Evolutionary conservation across 129 eudicot genomes (phyloP).

Genomic region (Oenanthe sinensis): DNA sequence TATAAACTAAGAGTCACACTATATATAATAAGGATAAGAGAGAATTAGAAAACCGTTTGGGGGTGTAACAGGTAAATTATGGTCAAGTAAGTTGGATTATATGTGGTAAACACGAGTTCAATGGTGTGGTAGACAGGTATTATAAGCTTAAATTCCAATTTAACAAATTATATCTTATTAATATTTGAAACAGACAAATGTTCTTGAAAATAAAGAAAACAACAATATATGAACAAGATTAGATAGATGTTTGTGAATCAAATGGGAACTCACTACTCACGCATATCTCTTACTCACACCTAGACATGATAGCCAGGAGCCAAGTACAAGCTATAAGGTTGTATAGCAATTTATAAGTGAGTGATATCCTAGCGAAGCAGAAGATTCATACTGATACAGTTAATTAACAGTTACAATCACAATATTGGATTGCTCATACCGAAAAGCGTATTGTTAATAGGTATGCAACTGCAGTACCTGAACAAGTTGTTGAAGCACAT

Average conservation of each 20-base stretch:
- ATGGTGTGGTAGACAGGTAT: too few relatives aligned
- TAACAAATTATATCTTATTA: too few relatives aligned
- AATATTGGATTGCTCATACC: too few relatives aligned
- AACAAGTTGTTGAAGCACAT: conserved; percentile 91
- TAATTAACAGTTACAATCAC: background rate
- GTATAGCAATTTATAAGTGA: background rate
- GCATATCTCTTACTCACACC: background rate
- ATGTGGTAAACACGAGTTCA: too few relatives aligned
- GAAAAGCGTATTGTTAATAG: background rate
- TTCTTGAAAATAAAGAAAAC: too few relatives aligned
- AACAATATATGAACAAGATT: too few relatives aligned
- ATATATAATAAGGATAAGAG: background rate
- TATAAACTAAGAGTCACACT: background rate
- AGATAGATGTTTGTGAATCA: background rate
- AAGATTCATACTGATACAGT: background rate
- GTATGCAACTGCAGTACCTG: conserved; percentile 38
- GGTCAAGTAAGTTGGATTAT: too few relatives aligned
- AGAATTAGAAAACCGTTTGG: background rate
- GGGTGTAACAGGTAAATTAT: background rate
- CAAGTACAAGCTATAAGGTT: background rate
- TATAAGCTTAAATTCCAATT: too few relatives aligned
- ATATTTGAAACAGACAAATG: too few relatives aligned
- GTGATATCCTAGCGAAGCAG: background rate
- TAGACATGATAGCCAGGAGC: background rate
- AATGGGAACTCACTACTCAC: background rate